phyloP scores from a whole-genome alignment of 2,329 filamentous ascomycete species.

The Microdochium paspali region DNA sequence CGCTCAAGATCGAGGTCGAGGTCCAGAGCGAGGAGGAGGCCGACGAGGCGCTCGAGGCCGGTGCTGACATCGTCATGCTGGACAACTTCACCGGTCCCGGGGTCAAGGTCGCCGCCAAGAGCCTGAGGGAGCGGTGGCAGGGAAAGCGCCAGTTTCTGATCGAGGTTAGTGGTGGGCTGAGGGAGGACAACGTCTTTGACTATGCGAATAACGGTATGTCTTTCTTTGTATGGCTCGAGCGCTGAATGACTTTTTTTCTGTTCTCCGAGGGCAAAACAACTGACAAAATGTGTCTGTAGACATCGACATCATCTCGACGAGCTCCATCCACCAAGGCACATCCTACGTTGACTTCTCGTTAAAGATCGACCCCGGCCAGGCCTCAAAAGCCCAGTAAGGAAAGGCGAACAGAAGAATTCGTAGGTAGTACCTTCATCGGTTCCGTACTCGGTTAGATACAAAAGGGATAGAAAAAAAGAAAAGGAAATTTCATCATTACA shows the following conservation, averaged over 20 bases:
- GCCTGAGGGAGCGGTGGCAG: slow-evolving; percentile 72
- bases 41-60: slow-evolving; percentile 81
- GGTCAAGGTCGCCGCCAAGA: slow-evolving; percentile 63
- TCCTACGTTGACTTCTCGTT: slow-evolving; percentile 92
- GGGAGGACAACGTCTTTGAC: slow-evolving; percentile 68
- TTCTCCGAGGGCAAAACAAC: not conserved
- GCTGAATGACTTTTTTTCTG: no score
- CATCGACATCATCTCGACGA: slow-evolving; percentile 92
- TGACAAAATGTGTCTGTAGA: slow-evolving; percentile 51
- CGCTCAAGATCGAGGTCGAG: slow-evolving; percentile 92
- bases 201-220: slow-evolving; percentile 67
- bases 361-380: slow-evolving; percentile 57
- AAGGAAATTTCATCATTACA: no score
- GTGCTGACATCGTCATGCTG: slow-evolving; percentile 93
- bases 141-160: slow-evolving; percentile 67
- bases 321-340: slow-evolving; percentile 92
- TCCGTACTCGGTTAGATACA: no score
- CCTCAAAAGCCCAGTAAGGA: slow-evolving; percentile 1
- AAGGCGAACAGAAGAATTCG: not conserved
- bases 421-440: no score
- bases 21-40: slow-evolving; percentile 82
- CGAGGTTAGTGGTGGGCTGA: slow-evolving; percentile 88
- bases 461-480: no score
- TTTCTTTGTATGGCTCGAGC: no score
- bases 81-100: slow-evolving; percentile 86